Conservation (phyloP, 2,329 filamentous ascomycete species). For the Periglandula ipomoeae region DNA sequence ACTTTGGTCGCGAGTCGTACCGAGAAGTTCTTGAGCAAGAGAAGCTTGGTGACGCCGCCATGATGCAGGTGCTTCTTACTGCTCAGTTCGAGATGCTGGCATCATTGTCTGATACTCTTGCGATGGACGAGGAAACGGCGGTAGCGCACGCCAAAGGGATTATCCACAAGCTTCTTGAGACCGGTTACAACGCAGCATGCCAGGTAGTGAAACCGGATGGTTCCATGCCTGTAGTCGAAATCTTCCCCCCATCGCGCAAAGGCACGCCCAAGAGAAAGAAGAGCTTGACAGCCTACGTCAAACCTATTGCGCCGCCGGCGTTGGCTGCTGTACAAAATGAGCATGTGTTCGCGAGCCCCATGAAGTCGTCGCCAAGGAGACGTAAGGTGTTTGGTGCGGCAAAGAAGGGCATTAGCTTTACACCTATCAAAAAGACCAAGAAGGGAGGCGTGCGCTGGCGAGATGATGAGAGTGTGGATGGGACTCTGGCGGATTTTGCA, state of each 20-base stretch:
- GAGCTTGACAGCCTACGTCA: constrained; percentile 30
- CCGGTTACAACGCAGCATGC: constrained; percentile 63
- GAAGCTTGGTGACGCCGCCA: constrained; percentile 65
- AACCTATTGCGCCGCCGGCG: constrained; percentile 35
- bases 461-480: constrained; percentile 77
- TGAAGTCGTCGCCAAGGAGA: constrained; percentile 72
- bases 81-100: constrained; percentile 89
- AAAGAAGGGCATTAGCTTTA: constrained; percentile 69
- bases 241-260: constrained; percentile 59
- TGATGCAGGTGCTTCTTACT: constrained; percentile 74
- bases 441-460: constrained; percentile 85
- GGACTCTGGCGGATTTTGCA: constrained; percentile 80
- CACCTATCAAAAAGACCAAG: constrained; percentile 66
- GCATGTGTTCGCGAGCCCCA: constrained; percentile 36
- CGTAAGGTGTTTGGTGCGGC: constrained; percentile 52
- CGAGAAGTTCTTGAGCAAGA: constrained; percentile 75
- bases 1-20: constrained; percentile 72
- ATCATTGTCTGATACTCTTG: constrained; percentile 70
- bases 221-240: constrained; percentile 48
- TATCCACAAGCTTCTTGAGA: constrained; percentile 68
- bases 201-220: constrained; percentile 90
- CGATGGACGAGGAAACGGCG: constrained; percentile 77
- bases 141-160: constrained; percentile 69
- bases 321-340: constrained; percentile 27
- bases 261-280: constrained; percentile 73